These are phyloP conservation scores for Scytalidium lignicola DNA, from an alignment of 2,329 filamentous ascomycete species.

Conservation along the genomic window DNA sequence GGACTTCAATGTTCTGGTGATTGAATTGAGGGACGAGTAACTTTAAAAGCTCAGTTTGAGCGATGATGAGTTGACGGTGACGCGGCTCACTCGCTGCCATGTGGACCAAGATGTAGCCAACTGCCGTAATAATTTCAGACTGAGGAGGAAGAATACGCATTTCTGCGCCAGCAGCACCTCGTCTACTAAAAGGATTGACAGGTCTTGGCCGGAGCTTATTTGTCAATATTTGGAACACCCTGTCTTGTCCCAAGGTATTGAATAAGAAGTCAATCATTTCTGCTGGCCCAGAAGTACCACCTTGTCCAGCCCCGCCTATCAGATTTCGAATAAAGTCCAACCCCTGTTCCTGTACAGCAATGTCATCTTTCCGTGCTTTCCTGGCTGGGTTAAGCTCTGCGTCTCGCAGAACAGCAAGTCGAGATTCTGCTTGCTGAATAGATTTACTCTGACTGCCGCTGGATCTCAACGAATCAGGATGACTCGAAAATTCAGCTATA, in stretches of 20 bases:
- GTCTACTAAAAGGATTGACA: constrained; percentile 47
- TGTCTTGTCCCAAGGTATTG: constrained; percentile 66
- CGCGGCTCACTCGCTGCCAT: constrained; percentile 75
- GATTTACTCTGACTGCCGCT: constrained; percentile 25
- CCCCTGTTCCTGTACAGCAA: constrained; percentile 85
- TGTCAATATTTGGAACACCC: constrained; percentile 75
- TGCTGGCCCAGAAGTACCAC: constrained; percentile 45
- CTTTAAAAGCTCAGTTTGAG: constrained; percentile 70
- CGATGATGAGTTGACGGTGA: constrained; percentile 72
- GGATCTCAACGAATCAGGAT: constrained; percentile 12
- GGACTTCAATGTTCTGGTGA: constrained; percentile 68
- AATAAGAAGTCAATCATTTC: constrained; percentile 86
- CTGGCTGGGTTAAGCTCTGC: constrained; percentile 63
- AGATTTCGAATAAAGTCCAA: constrained; percentile 88
- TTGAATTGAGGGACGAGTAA: constrained; percentile 68
- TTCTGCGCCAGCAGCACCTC: constrained; percentile 32
- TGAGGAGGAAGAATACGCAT: constrained; percentile 51
- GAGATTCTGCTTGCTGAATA: constrained; percentile 45
- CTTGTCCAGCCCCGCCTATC: constrained; percentile 57
- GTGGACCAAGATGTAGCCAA: constrained; percentile 80
- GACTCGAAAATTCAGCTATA: background rate
- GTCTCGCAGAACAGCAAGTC: constrained; percentile 51
- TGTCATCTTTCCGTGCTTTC: constrained; percentile 69
- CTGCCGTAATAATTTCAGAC: constrained; percentile 68
- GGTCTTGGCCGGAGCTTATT: constrained; percentile 66